Conservation (phyloP, 352 stramenopile species). For the Pythium aquatile region DNA sequence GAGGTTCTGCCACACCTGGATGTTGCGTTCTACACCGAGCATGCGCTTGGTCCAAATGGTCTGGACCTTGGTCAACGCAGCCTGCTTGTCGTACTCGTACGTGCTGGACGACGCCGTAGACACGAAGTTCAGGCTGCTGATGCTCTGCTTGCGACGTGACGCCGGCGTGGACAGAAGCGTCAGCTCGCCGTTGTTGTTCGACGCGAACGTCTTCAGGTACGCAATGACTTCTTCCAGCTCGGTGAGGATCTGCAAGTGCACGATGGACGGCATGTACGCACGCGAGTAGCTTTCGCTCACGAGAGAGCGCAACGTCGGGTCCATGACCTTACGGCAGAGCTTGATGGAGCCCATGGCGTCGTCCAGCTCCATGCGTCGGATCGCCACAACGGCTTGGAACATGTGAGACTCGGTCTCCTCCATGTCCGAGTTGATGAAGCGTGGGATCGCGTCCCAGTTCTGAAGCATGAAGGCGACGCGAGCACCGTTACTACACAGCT, state of each 20-base stretch:
- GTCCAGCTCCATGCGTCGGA: conserved; percentile 93
- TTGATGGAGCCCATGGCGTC: conserved; percentile 92
- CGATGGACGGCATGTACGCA: conserved; percentile 95
- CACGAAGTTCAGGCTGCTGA: conserved; percentile 79
- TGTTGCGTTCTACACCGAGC: conserved; percentile 93
- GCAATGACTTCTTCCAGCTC: conserved; percentile 93
- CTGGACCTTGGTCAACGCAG: conserved; percentile 71
- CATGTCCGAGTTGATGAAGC: conserved; percentile 88
- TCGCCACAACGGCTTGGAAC: conserved; percentile 91
- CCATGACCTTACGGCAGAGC: conserved; percentile 93
- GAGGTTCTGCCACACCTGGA: conserved; percentile 94
- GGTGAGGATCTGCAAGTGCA: conserved; percentile 97
- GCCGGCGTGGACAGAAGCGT: conserved; percentile 56
- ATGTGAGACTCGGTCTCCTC: conserved; percentile 81
- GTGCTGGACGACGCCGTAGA: conserved; percentile 70
- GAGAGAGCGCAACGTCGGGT: conserved; percentile 95
- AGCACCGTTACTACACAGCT: conserved; percentile 80
- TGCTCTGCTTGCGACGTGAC: conserved; percentile 64
- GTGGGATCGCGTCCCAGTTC: conserved; percentile 83
- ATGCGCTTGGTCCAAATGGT: conserved; percentile 87
- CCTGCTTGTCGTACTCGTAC: conserved; percentile 73
- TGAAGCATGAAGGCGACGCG: conserved; percentile 81
- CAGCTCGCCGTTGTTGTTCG: conserved; percentile 79
- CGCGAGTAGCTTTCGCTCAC: conserved; percentile 97
- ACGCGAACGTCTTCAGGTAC: conserved; percentile 77